phyloP scores from a whole-genome alignment of 257 asterid genomes.

The Marsdenia floribunda region DNA sequence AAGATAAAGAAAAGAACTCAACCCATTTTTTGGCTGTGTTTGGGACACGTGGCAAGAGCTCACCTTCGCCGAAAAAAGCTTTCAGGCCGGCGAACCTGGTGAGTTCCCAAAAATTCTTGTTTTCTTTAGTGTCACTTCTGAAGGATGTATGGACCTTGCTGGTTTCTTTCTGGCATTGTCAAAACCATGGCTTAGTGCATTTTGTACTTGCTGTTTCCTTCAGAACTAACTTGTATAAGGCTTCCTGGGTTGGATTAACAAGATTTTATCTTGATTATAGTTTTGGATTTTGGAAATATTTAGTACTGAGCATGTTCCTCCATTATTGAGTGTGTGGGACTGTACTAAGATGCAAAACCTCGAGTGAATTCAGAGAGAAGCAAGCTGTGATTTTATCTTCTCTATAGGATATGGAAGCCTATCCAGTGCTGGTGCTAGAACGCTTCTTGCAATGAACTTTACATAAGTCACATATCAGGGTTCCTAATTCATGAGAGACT shows the following conservation, averaged over 20 bases:
- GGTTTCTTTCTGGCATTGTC: constrained; percentile 8
- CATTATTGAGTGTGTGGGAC: background rate
- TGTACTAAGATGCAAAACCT: background rate
- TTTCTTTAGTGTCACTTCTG: background rate
- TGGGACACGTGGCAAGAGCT: constrained; percentile 26
- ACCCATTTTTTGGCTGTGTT: background rate
- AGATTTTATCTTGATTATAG: background rate
- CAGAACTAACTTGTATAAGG: background rate
- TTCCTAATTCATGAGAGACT: background rate
- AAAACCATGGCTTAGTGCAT: background rate
- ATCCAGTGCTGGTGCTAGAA: background rate
- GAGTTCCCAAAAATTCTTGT: background rate
- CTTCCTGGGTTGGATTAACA: background rate
- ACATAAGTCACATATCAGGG: background rate
- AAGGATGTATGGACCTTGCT: background rate
- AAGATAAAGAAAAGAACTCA: constrained; percentile 27
- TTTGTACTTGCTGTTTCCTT: background rate
- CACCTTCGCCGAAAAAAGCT: constrained; percentile 18
- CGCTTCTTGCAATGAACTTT: background rate
- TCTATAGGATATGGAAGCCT: background rate
- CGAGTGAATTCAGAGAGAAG: background rate
- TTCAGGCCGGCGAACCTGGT: background rate
- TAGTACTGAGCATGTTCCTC: background rate
- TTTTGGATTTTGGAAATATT: background rate
- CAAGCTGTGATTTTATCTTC: background rate